A percentile compares a stretch with the other conserved stretches of the same genome.
These are phyloP conservation scores for Neurospora terricola DNA, from an alignment of 495 filamentous ascomycete genomes.

Conservation along the genomic window DNA sequence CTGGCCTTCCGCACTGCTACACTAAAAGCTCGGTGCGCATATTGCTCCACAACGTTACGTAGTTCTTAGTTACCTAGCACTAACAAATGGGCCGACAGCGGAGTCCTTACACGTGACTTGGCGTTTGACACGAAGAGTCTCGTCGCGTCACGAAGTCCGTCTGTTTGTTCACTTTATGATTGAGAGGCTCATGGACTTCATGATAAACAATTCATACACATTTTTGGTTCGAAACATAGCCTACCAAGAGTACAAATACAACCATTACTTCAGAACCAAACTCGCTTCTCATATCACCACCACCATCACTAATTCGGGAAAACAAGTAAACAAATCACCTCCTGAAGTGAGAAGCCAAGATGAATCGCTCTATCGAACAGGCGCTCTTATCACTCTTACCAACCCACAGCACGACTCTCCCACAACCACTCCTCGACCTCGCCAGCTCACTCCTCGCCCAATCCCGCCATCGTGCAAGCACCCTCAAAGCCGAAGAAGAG, in stretches of 20 bases:
- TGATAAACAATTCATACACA: background rate
- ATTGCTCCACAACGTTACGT: background rate
- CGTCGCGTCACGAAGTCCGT: background rate
- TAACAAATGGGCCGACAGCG: background rate
- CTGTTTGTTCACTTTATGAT: background rate
- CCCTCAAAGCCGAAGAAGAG: conserved; percentile 80
- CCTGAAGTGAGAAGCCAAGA: conserved; percentile 20
- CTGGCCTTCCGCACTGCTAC: background rate
- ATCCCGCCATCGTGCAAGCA: conserved; percentile 68
- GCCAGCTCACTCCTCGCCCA: conserved; percentile 76
- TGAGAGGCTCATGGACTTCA: background rate
- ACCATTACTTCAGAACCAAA: background rate
- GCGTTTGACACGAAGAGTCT: conserved; percentile 1
- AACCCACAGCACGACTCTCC: conserved; percentile 60
- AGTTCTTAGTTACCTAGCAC: background rate
- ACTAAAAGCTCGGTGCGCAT: background rate
- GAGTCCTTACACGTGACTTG: conserved; percentile 9
- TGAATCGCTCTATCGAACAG: conserved; percentile 70
- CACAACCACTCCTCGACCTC: conserved; percentile 63
- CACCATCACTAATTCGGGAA: background rate
- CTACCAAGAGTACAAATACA: background rate
- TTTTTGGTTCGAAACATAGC: background rate
- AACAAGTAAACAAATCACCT: conserved; percentile 2
- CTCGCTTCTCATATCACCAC: background rate
- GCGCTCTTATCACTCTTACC: conserved; percentile 69